Base-by-base conservation (phyloP, 2,329 filamentous ascomycete genomes). In the Didymella sp. region DNA sequence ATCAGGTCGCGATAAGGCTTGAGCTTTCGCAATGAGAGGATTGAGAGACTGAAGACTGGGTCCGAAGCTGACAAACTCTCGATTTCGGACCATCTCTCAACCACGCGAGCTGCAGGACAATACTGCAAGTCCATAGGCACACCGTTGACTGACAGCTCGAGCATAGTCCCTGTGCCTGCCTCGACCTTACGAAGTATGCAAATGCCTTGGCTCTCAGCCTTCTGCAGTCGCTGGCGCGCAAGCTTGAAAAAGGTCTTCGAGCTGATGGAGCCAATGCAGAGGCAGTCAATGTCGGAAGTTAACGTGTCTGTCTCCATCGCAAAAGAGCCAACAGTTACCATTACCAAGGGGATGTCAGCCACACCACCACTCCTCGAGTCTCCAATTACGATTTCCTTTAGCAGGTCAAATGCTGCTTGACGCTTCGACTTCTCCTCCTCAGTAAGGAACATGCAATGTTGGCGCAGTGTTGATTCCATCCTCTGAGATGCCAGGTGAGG, bases 101-200 rank as follows among this genome's bases (percentile, higher is more conserved):
- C 79, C 40, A 89, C 76, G 27, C 77, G 76, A 2, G 80, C 76
- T 1, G 87, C 84, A 6, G 85, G 81, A 61, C 86, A 89, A 68
- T 90, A 90, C 58, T 89, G 87, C 45, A 91, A 74, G 67, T 89
- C 85, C 64, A 88, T 79, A 59, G 80, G 85, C 63, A 89, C 76
- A 9, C 80, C 82, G 4, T 75, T 69, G n/a, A 89, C 77, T 38
- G 83, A 81, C 4, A 90, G 74, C 63, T 89, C 86, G 5, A 90
- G 77, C 84, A 88, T 89, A 0, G 82, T 86, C 8, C 86, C 86
- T 0, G 84, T 82, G 45, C 80, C 80, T 2, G 85, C 82, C 43
- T 83, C 82, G 8, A 88, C 84, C 47, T 82, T 83, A 38, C 86
- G 81, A 15, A 88, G 66, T 11, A 89, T 77, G 21, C 70, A 78